Conservation (phyloP, 495 filamentous ascomycete species). For the Xylaria palmicola region DNA sequence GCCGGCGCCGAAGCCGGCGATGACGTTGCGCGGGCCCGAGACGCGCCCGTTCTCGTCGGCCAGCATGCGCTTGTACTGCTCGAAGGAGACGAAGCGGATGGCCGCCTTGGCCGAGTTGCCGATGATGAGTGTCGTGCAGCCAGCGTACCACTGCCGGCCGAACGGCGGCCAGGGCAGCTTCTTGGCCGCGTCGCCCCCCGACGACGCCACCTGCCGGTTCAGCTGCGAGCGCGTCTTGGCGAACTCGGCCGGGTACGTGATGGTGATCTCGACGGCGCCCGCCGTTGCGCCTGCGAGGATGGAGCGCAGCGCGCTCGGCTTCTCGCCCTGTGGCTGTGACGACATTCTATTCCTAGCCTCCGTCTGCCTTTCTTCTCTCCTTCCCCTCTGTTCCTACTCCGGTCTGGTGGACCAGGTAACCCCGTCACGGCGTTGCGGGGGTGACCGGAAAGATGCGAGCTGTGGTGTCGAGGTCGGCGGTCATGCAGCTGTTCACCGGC, state of each 20-base stretch:
- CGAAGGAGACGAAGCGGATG: conserved; percentile 94
- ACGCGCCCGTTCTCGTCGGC: conserved; percentile 85
- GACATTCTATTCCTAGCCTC: neutral
- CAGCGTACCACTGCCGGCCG: conserved; percentile 93
- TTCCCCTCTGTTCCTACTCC: neutral
- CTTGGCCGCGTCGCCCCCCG: conserved; percentile 79
- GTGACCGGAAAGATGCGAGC: neutral
- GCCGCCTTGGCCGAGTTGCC: conserved; percentile 96
- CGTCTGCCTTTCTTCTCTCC: neutral
- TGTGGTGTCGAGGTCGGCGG: too few relatives aligned
- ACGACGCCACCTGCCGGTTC: conserved; percentile 76
- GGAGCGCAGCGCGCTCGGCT: conserved; percentile 80
- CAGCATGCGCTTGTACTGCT: conserved; percentile 81
- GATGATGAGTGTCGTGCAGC: conserved; percentile 94
- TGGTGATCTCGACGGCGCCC: conserved; percentile 93
- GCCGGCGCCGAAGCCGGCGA: conserved; percentile 92
- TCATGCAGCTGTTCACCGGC: too few relatives aligned
- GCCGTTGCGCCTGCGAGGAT: conserved; percentile 87
- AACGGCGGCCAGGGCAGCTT: conserved; percentile 97
- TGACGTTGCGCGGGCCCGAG: conserved; percentile 83
- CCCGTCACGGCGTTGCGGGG: neutral
- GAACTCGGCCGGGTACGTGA: conserved; percentile 98
- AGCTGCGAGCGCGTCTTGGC: conserved; percentile 95
- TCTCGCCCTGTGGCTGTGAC: conserved; percentile 29
- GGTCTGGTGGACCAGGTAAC: neutral